phyloP scores from a whole-genome alignment of 2,329 filamentous ascomycete genomes.

The Ophiognomonia clavigignenti-juglandacearum region DNA sequence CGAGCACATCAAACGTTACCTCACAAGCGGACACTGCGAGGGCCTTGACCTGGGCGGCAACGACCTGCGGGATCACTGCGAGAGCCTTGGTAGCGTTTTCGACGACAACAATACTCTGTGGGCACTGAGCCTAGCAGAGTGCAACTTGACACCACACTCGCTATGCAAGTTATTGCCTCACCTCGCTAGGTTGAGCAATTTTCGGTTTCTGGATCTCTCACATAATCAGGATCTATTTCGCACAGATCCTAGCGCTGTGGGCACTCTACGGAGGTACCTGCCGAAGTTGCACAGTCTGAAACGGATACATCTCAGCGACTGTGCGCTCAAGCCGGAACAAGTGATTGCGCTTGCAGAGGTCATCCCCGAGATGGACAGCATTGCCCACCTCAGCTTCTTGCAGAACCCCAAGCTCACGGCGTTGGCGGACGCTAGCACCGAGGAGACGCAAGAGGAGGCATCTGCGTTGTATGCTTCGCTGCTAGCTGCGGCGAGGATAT shows the following conservation, averaged over 20 bases:
- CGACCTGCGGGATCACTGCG: slow-evolving; percentile 55
- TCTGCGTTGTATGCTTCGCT: slow-evolving; percentile 90
- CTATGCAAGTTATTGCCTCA: slow-evolving; percentile 72
- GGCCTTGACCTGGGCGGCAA: slow-evolving; percentile 89
- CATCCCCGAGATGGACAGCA: slow-evolving; percentile 71
- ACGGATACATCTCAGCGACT: slow-evolving; percentile 80
- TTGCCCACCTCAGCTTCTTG: slow-evolving; percentile 83
- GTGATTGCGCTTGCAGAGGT: slow-evolving; percentile 88
- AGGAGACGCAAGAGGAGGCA: slow-evolving; percentile 83
- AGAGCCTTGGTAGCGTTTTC: slow-evolving; percentile 48
- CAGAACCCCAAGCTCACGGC: slow-evolving; percentile 71
- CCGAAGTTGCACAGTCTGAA: slow-evolving; percentile 75
- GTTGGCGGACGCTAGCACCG: slow-evolving; percentile 70
- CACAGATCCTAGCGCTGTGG: slow-evolving; percentile 66
- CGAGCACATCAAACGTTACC: slow-evolving; percentile 69
- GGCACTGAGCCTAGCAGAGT: slow-evolving; percentile 82
- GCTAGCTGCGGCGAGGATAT: slow-evolving; percentile 81
- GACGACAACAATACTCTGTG: slow-evolving; percentile 57
- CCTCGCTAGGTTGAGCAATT: slow-evolving; percentile 62
- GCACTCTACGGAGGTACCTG: slow-evolving; percentile 72
- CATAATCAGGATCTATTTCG: slow-evolving; percentile 82
- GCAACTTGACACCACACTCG: slow-evolving; percentile 69
- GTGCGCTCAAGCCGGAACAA: slow-evolving; percentile 79
- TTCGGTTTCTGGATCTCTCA: slow-evolving; percentile 88
- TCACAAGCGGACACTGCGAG: slow-evolving; percentile 73